Conservation (phyloP, 2,329 filamentous ascomycete species). For the Passalora sequoiae region DNA sequence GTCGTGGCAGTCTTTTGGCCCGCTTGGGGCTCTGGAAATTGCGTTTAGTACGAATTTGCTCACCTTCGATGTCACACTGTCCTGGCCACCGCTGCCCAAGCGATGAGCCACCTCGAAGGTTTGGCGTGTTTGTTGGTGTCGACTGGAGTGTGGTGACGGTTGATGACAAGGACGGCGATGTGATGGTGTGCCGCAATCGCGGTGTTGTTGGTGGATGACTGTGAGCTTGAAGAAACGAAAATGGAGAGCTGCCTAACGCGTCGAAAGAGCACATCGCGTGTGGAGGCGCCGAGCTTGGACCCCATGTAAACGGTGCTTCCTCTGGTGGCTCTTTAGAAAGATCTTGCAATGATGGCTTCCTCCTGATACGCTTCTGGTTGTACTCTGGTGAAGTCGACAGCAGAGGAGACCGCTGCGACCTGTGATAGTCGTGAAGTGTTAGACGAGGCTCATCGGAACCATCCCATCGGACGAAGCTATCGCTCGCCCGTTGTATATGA, state of each 20-base stretch:
- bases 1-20: constrained; percentile 30
- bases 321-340: constrained; percentile 9
- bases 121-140: constrained; percentile 23
- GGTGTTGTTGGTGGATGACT: constrained; percentile 15
- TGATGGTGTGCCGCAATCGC: constrained; percentile 17
- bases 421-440: constrained; percentile 19
- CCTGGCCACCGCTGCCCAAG: constrained; percentile 10
- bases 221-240: constrained; percentile 13
- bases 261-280: constrained; percentile 2
- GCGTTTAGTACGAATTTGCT: constrained; percentile 27
- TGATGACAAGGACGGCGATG: constrained; percentile 24
- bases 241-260: constrained; percentile 10
- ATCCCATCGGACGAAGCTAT: constrained; percentile 6
- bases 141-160: constrained; percentile 24
- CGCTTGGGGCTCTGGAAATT: constrained; percentile 27
- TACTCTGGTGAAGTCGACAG: constrained; percentile 13
- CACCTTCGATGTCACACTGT: constrained; percentile 5
- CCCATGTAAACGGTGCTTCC: constrained; percentile 3
- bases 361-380: constrained; percentile 13
- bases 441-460: constrained; percentile 16
- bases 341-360: constrained; percentile 17
- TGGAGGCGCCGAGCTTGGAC: constrained; percentile 6
- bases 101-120: constrained; percentile 7
- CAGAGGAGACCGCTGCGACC: constrained; percentile 18
- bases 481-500: constrained; percentile 5